Evolutionary conservation across 2,329 filamentous ascomycete genomes (phyloP), one percentile per base, ranked within the genome.

Genomic region (Fusarium fracticaudum): DNA sequence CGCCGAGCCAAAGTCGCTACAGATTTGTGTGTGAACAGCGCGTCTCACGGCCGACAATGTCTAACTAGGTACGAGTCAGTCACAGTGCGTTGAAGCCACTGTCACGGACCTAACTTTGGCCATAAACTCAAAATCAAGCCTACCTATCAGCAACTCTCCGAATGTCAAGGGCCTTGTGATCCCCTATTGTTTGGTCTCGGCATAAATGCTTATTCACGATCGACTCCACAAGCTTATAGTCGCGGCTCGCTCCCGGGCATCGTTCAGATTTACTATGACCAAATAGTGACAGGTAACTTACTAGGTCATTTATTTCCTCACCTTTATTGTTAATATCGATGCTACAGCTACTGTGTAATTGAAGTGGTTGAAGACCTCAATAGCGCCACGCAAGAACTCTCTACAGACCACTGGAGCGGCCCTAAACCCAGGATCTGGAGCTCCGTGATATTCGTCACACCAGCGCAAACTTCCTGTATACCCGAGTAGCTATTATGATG

Each of bases 171-270:
- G 14, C 14, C 3, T 2, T 13, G 22, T 0, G 3, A 37, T 20
- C 6, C 12, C 1, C 8, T 0, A 7, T 18, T 54, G 35, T 2
- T 4, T 29, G 4, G 9, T 9, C 9, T 17, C 6, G 6, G 3
- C 14, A 11, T 3, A 2, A 12, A 4, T 17, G 0, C 8, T 6
- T 13, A 22, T 29, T 18, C 14, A 0, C 24, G 13, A 54, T 38
- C 13, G 14, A 54, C 18, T 22, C 18, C 50, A 29, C 7, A 29
- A 7, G 13, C 18, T 54, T 54, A 54, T 38, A n/a, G 24, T 22
- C 24, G 12, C 22, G 48, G 31, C 4, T 22, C 0, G 3, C 1
- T 53, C 33, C 33, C n/a, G 33, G 9, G 12, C 17, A 12, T 13
- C n/a, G 48, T 35, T 1, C 3, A 26, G 33, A n/a, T 33, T 50